A percentile compares a stretch with the other conserved stretches of the same genome.
Evolutionary conservation across 352 stramenopile species (phyloP).

Genomic region (Phytophthora hibernalis): DNA sequence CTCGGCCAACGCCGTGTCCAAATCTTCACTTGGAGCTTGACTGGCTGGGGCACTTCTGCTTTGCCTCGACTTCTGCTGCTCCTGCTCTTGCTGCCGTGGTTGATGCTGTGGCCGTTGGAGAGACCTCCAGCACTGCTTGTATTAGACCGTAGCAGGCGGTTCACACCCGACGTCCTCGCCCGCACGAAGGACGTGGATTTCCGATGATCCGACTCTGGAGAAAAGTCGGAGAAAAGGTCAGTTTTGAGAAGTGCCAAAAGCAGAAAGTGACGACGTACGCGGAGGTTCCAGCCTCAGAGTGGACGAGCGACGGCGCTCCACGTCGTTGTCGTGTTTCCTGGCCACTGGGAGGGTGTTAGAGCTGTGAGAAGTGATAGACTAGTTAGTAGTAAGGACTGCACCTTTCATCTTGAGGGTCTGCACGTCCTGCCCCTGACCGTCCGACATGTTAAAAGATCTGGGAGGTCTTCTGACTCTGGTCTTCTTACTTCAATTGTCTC

Average conservation of each 20-base stretch:
- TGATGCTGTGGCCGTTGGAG: slow-evolving; percentile 26
- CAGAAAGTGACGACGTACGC: slow-evolving; percentile 44
- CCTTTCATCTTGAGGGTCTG: slow-evolving; percentile 70
- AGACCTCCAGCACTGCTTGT: slow-evolving; percentile 40
- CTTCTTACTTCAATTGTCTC: too few species aligned
- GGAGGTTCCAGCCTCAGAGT: slow-evolving; percentile 65
- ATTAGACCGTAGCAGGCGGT: slow-evolving; percentile 59
- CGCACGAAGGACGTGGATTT: slow-evolving; percentile 63
- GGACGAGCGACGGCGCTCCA: slow-evolving; percentile 63
- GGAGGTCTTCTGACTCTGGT: not conserved
- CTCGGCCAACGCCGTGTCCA: slow-evolving; percentile 11
- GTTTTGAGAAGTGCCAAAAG: not conserved
- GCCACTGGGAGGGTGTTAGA: slow-evolving; percentile 40
- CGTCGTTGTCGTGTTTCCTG: slow-evolving; percentile 72
- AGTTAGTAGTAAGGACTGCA: slow-evolving; percentile 2
- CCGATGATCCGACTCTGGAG: slow-evolving; percentile 61
- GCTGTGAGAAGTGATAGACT: not conserved
- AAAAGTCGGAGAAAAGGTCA: not conserved
- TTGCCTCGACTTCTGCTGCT: slow-evolving; percentile 4
- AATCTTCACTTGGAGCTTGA: slow-evolving; percentile 17
- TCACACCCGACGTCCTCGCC: slow-evolving; percentile 67
- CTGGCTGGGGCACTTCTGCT: slow-evolving; percentile 34
- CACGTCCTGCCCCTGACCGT: slow-evolving; percentile 41
- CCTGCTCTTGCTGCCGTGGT: slow-evolving; percentile 20
- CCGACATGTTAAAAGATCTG: slow-evolving; percentile 33